phyloP scores from a whole-genome alignment of 2,329 filamentous ascomycete species.

The Penicillium polonicum region DNA sequence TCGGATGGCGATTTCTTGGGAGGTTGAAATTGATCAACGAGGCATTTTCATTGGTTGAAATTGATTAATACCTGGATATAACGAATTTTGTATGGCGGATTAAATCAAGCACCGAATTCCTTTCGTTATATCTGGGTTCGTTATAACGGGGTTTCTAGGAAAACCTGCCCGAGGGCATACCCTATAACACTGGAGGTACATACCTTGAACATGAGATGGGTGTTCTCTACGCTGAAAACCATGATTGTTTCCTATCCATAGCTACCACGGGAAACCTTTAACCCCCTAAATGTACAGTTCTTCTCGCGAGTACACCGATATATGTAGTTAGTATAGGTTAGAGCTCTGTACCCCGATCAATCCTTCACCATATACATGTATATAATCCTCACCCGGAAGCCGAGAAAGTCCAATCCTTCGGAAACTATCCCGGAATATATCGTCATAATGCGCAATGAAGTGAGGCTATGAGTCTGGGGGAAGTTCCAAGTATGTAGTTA shows the following conservation, averaged over 20 bases:
- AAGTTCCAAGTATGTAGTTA: neutral
- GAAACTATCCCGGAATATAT: conserved; percentile 32
- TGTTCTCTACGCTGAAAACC: neutral
- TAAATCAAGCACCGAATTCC: no score
- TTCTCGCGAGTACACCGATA: neutral
- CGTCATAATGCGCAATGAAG: conserved; percentile 30
- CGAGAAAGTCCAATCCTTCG: conserved; percentile 32
- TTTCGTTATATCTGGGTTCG: no score
- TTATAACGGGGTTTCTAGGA: neutral
- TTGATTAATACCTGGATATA: no score
- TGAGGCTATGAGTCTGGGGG: neutral
- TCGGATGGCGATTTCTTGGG: no score
- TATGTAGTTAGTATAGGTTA: neutral
- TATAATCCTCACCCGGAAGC: conserved; percentile 2
- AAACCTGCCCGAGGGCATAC: neutral
- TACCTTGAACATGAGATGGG: neutral
- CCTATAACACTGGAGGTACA: neutral
- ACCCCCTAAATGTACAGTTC: neutral
- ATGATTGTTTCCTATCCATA: neutral
- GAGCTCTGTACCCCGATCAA: neutral
- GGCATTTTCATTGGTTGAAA: no score
- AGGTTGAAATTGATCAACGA: no score
- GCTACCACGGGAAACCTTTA: neutral
- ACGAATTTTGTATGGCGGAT: no score
- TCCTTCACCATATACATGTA: neutral